Base-by-base conservation (phyloP, 768 basidiomycete species). In the Serendipita vermifera region DNA sequence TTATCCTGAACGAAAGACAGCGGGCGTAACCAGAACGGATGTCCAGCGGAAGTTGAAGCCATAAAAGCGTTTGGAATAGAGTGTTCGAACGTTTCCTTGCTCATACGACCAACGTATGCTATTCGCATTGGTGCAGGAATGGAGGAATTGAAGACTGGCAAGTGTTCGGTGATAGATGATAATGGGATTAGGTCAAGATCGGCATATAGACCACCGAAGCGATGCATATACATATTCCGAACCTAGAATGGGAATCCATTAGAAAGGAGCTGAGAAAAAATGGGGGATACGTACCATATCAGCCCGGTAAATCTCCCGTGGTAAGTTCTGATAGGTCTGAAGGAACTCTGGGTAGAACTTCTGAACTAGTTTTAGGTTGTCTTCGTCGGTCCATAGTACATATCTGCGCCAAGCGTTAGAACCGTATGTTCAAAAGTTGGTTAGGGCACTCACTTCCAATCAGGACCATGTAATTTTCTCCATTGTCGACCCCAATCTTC, bases 321-420 rank as follows among this genome's bases (percentile, higher is more conserved):
- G 46, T 31, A 51, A 26, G 26, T 22, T 7, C 9, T 51, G 24
- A 51, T 51, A 51, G n/a, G 46, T 20, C 29, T 51, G 26, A 31
- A 51, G 46, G 17, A 27, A 51, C 17, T 51, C 46, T 15, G 46
- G 46, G 22, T 51, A 51, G 46, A 22, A 51, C 24, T 51, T 15
- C 32, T 51, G 24, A 2, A 51, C 46, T 15, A 51, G 24, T 31
- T 29, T 51, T 15, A 22, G 46, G 22, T 51, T 51, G 17, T 51
- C 46, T n/a, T 51, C 32, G 46, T 51, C 46, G 24, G 46, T 51
- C 46, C 46, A 51, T n/a, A 51, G 46, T 27, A 51, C 46, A n/a
- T 51, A 51, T 7, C 46, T 51, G 3, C 32, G 11, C 1, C 3
- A 11, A 22, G 0, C 24, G 11, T 22, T 31, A 26, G 3, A 7